Evolutionary conservation across 768 basidiomycete genomes (phyloP), one percentile per base, ranked within the genome.

Genomic region (Lentinus brumalis): DNA sequence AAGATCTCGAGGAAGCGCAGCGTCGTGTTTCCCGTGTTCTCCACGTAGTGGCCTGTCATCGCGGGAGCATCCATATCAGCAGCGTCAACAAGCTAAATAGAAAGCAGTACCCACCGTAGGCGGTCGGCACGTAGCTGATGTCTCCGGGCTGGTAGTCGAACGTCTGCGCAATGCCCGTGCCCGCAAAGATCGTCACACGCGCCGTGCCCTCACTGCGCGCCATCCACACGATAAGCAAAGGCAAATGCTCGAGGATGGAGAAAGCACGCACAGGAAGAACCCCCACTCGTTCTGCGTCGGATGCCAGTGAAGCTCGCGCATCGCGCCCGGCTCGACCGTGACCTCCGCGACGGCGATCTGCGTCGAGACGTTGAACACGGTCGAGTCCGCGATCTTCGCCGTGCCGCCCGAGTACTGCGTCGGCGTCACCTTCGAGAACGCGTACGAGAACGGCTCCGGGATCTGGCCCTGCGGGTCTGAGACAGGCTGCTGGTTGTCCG

Each of bases 271-370:
- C 85, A 86, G 56, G 79, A 79, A 84, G 70, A 79, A 84, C 51
- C 74, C 78, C 86, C 86, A 87, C 71, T 86, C 86, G 56, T 83
- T 81, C 69, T 83, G 74, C 12, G 81, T 86, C 5, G 87, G 86
- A 66, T 88, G 87, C 87, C 87, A 88, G 82, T 86, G 85, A 57
- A 87, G 78, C 61, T 85, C 85, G 59, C 83, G 75, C 66, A 84
- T 81, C 53, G 78, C 84, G 45, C 84, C 84, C 10, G 83, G 81
- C 50, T 83, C 75, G 29, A 86, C 77, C 16, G 78, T 82, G n/a
- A 86, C 77, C 67, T 85, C 82, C 18, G 81, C 84, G 4, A 79
- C 83, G 7, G 81, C 75, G 46, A 83, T 83, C 1, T 79, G 79
- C 54, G 70, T 77, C 3, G 83, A 75, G 21, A 80, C 71, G 45